Percentiles rank a stretch among this genome's conserved stretches.
phyloP scores from a whole-genome alignment of 768 basidiomycete species.

The Boletellus ananiceps region DNA sequence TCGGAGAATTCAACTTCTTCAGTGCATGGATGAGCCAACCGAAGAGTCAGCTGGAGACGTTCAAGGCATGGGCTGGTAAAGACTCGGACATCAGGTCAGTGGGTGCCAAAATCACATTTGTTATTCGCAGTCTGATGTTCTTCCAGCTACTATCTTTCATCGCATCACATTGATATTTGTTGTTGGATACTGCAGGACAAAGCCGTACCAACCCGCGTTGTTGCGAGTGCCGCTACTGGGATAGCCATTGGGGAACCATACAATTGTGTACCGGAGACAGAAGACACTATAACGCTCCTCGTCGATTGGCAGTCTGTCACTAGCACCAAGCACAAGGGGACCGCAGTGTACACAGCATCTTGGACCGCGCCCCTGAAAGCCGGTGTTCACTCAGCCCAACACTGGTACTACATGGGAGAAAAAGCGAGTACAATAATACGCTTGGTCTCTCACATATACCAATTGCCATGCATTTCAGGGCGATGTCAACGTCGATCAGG shows the following conservation, averaged over 20 bases:
- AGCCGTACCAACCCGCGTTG: constrained; percentile 77
- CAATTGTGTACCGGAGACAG: constrained; percentile 80
- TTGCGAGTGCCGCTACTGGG: constrained; percentile 86
- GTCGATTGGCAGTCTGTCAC: constrained; percentile 88
- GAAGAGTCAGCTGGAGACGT: constrained; percentile 91
- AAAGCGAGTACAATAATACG: constrained; percentile 47
- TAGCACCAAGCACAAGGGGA: constrained; percentile 73
- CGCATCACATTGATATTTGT: constrained; percentile 89
- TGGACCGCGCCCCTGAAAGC: constrained; percentile 91
- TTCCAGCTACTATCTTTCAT: constrained; percentile 87
- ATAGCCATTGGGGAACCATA: constrained; percentile 88
- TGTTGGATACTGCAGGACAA: constrained; percentile 80
- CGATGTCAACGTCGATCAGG: constrained; percentile 89
- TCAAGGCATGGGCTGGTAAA: constrained; percentile 92
- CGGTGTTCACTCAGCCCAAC: constrained; percentile 87
- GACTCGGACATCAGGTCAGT: constrained; percentile 84
- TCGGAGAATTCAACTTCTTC: constrained; percentile 95
- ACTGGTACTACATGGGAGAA: constrained; percentile 95
- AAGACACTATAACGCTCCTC: constrained; percentile 92
- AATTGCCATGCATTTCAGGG: constrained; percentile 47
- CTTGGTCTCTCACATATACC: not conserved
- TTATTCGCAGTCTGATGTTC: not conserved
- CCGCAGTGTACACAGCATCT: constrained; percentile 87
- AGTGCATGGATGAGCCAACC: constrained; percentile 98
- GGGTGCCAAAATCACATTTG: not conserved